A percentile compares a stretch with the other conserved stretches of the same genome.
Conservation (phyloP, 169 alveolate genomes). For the Plasmodium knowlesi region DNA sequence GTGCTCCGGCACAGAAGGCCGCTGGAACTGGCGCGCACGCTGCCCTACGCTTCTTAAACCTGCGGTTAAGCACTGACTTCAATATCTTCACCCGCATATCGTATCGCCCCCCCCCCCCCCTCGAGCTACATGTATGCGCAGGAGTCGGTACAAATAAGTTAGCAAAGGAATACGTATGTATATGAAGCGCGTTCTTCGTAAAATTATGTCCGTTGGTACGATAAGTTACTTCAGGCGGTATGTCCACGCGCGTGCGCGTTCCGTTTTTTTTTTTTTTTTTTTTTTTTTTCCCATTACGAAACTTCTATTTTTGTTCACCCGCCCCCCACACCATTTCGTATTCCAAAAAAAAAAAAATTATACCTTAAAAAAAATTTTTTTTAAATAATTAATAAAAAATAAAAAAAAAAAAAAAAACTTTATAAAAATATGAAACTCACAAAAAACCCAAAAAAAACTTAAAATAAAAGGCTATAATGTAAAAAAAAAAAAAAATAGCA, state of each 20-base stretch:
- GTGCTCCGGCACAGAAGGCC: neutral
- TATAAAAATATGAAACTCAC: neutral
- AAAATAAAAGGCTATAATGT: neutral
- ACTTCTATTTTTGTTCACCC: neutral
- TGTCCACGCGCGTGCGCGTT: neutral
- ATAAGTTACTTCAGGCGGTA: neutral
- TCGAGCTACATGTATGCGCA: neutral
- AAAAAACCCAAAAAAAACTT: neutral
- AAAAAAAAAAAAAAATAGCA: neutral
- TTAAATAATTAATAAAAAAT: no score
- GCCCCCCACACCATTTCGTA: neutral
- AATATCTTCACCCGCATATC: neutral
- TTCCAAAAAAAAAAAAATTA: neutral
- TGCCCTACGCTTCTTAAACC: neutral
- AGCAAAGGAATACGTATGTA: neutral
- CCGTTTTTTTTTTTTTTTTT: neutral
- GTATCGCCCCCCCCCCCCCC: neutral
- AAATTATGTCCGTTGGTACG: neutral
- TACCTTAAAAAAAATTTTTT: neutral
- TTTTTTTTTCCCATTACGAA: neutral
- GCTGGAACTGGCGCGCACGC: neutral
- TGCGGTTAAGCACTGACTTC: neutral
- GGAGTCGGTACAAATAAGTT: neutral
- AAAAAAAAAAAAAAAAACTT: neutral
- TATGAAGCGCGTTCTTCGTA: neutral